Conservation (phyloP, 2,329 filamentous ascomycete genomes). For the Cladosporium oxysporum region DNA sequence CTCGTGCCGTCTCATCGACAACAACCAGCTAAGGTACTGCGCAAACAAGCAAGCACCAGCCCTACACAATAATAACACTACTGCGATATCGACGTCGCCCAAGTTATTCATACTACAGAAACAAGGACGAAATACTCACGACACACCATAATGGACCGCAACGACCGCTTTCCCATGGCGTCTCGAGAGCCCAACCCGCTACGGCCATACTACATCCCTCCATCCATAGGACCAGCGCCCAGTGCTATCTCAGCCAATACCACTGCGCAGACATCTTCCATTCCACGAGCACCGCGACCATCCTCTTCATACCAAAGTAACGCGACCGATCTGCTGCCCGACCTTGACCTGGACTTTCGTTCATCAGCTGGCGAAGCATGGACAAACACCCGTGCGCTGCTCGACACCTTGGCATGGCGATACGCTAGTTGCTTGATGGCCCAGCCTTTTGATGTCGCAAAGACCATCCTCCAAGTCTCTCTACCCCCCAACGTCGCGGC, state of each 20-base stretch:
- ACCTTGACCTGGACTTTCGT: conserved; percentile 75
- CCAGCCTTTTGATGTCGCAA: conserved; percentile 96
- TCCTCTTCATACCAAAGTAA: conserved; percentile 55
- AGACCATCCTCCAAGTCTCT: conserved; percentile 83
- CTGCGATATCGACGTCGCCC: not conserved
- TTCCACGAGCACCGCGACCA: conserved; percentile 45
- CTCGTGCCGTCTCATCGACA: not conserved
- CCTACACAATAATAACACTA: no score
- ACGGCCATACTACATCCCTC: conserved; percentile 71
- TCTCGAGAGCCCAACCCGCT: conserved; percentile 62
- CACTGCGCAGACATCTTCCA: conserved; percentile 41
- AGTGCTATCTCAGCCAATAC: conserved; percentile 55
- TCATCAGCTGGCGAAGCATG: conserved; percentile 37
- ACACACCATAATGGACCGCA: conserved; percentile 23
- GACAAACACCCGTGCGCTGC: conserved; percentile 62
- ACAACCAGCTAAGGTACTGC: not conserved
- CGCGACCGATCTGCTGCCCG: conserved; percentile 82
- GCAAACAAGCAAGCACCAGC: not conserved
- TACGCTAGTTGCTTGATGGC: conserved; percentile 86
- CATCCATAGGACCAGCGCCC: conserved; percentile 52
- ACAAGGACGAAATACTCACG: not conserved
- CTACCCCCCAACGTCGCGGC: conserved; percentile 36
- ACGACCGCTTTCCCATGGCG: conserved; percentile 41
- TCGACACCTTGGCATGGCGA: conserved; percentile 88
- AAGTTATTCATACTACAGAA: not conserved